Evolutionary conservation across 2,329 filamentous ascomycete species (phyloP).

Genomic region (Pseudogymnoascus sp.): DNA sequence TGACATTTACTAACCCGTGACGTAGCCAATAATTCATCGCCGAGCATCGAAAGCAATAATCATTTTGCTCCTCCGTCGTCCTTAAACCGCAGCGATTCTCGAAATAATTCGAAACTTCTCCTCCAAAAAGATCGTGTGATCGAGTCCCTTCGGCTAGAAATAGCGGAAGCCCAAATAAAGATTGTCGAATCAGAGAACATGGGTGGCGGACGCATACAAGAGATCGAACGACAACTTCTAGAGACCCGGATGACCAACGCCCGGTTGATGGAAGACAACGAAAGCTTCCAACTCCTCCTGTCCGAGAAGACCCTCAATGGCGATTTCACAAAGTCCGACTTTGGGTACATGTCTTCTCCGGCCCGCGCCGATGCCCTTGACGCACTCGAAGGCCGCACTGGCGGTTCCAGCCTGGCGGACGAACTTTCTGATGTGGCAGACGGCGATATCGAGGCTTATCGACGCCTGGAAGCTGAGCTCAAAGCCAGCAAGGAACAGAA

Average conservation of each 20-base stretch:
- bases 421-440: constrained; percentile 69
- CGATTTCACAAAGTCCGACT: constrained; percentile 76
- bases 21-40: constrained; percentile 45
- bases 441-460: constrained; percentile 51
- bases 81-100: constrained; percentile 76
- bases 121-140: constrained; percentile 96
- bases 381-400: constrained; percentile 49
- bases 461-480: constrained; percentile 68
- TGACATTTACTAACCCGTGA: constrained; percentile 14
- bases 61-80: constrained; percentile 84
- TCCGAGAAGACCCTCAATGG: constrained; percentile 94
- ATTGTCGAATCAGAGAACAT: constrained; percentile 89
- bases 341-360: constrained; percentile 56
- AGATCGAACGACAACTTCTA: constrained; percentile 83
- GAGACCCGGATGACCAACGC: constrained; percentile 95
- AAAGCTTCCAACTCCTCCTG: constrained; percentile 91
- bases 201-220: constrained; percentile 76
- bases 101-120: constrained; percentile 80
- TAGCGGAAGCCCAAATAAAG: constrained; percentile 93
- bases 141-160: constrained; percentile 79
- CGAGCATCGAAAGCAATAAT: constrained; percentile 56
- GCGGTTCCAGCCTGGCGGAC: constrained; percentile 64
- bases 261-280: constrained; percentile 94
- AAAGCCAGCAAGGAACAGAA: constrained; percentile 83
- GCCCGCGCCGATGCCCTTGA: constrained; percentile 56